phyloP scores from a whole-genome alignment of 139 green algal genomes.

The Eudorina sp. region DNA sequence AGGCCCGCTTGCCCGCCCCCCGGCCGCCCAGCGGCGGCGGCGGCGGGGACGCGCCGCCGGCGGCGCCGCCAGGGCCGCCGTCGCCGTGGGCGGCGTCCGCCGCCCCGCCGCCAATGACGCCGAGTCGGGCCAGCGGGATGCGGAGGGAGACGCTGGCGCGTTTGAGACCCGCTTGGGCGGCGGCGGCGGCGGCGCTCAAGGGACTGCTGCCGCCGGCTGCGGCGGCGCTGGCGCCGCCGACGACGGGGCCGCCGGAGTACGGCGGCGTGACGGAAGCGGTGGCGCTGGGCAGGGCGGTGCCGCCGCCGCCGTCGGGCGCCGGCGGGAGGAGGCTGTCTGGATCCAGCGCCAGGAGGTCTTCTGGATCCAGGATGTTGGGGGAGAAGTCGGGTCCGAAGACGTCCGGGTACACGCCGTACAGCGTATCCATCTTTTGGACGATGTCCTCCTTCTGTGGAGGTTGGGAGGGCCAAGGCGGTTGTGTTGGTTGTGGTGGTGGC shows the following conservation, averaged over 20 bases:
- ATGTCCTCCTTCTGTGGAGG: slow-evolving; percentile 22
- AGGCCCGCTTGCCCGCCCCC: background rate
- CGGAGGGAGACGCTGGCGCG: background rate
- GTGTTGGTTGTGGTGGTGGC: no score
- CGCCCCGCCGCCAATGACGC: background rate
- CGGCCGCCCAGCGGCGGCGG: background rate
- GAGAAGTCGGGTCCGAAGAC: background rate
- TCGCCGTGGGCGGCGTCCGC: background rate
- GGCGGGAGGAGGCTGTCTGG: background rate
- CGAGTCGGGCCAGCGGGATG: background rate
- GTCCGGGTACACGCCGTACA: background rate
- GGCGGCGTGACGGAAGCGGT: background rate
- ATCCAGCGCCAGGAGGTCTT: background rate
- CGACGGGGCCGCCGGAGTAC: background rate
- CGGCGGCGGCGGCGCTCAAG: background rate
- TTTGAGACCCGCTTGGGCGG: background rate
- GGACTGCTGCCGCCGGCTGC: background rate
- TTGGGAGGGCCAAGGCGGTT: no score
- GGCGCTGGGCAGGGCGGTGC: background rate
- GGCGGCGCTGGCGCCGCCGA: background rate
- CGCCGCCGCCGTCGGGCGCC: background rate
- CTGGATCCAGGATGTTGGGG: background rate
- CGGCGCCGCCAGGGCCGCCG: background rate
- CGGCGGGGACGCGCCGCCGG: background rate
- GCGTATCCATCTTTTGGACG: background rate